Evolutionary conservation across 2,329 filamentous ascomycete species (phyloP).

Genomic region (Trichoderma brevicompactum): DNA sequence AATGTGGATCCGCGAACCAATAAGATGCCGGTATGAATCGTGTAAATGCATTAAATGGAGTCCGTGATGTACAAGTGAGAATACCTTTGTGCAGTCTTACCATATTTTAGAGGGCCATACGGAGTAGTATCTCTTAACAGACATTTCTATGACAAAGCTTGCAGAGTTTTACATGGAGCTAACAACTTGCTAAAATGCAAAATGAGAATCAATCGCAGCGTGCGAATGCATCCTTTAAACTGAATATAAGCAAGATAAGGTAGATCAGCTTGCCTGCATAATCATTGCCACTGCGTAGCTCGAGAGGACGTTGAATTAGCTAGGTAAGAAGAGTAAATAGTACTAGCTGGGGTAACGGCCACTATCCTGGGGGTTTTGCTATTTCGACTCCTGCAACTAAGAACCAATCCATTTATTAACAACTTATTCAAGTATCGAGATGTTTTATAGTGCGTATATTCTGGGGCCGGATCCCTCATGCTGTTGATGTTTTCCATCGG

Average conservation of each 20-base stretch:
- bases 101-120: background rate
- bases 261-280: too few species aligned
- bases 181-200: background rate
- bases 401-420: too few species aligned
- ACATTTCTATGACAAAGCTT: background rate
- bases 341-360: too few species aligned
- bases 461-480: background rate
- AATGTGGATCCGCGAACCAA: slow-evolving; percentile 10
- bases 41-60: background rate
- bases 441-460: background rate
- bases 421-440: background rate
- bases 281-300: too few species aligned
- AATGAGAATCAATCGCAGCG: background rate
- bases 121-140: background rate
- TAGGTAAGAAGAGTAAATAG: too few species aligned
- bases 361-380: too few species aligned
- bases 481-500: slow-evolving; percentile 30
- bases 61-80: background rate
- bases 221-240: too few species aligned
- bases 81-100: background rate
- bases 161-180: background rate
- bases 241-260: too few species aligned
- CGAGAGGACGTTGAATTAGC: too few species aligned
- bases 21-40: background rate
- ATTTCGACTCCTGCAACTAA: too few species aligned